Base-by-base conservation (phyloP, 2,329 filamentous ascomycete genomes). In the Ophiobolus disseminans region DNA sequence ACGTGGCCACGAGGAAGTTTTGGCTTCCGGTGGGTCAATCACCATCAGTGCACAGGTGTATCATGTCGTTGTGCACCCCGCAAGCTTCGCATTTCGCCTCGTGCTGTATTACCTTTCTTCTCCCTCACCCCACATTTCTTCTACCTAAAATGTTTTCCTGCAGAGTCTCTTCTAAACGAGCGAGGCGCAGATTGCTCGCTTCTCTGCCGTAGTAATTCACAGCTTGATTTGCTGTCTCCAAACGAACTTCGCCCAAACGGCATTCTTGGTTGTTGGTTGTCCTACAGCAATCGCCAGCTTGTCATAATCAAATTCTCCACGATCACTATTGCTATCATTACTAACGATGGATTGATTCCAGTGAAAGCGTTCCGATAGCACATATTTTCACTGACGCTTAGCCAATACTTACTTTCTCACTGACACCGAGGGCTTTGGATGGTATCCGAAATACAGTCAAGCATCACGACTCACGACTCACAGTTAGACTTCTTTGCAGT, bases 261-360 rank as follows among this genome's bases (percentile, higher is more conserved):
- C 20, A 28, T 9, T 35, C 17, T 38, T 53, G 48, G 40, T 50
- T 35, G 20, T 38, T 53, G 48, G 40, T 50, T 49, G 53, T 62
- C 37, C 25, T 35, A 55, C 57, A 6, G 30, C 57, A 53, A 56
- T 54, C 50, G 48, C 16, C 20, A 25, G 35, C 40, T 36, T 36
- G 31, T 22, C 43, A 34, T 16, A 13, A 35, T 43, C 40, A n/a
- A n/a, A n/a, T 20, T 22, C 5, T 10, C 16, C 19, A 25, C 19
- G 30, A 42, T 11, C 40, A 31, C 40, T 22, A 19, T 41, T 34
- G 28, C 34, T 10, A 19, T 23, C 17, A 40, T 11, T 13, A 25
- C 20, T 23, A 28, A 31, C n/a, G 21, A 25, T 30, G 8, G 40
- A n/a, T 45, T 45, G 44, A 32, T 48, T n/a, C n/a, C n/a, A n/a